phyloP scores from a whole-genome alignment of 2,329 filamentous ascomycete genomes.

The Colletotrichum ledebouriae region DNA sequence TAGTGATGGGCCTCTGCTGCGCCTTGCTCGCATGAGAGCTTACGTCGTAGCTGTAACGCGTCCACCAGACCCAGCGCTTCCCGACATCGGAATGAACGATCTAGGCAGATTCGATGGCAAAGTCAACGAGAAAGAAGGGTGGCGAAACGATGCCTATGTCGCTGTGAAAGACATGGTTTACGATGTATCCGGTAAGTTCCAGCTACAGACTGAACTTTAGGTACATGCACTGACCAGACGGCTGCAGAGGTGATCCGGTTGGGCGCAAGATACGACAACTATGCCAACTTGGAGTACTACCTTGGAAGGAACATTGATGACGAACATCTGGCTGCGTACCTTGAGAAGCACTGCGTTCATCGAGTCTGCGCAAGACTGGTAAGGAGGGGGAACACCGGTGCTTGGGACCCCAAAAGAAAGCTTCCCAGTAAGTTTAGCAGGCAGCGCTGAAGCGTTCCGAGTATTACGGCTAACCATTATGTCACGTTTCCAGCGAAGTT shows the following conservation, averaged over 20 bases:
- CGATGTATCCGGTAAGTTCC: slow-evolving; percentile 39
- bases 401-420: slow-evolving; percentile 5
- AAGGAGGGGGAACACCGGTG: no score
- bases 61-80: background rate
- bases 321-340: background rate
- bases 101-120: slow-evolving; percentile 16
- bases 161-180: slow-evolving; percentile 33
- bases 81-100: background rate
- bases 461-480: no score
- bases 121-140: background rate
- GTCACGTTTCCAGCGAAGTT: no score
- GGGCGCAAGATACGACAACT: slow-evolving; percentile 2
- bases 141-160: slow-evolving; percentile 24
- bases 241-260: slow-evolving; percentile 11
- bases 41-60: slow-evolving; percentile 19
- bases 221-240: background rate
- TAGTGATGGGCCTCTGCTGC: slow-evolving; percentile 11
- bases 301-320: slow-evolving; percentile 15
- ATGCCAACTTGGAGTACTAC: slow-evolving; percentile 5
- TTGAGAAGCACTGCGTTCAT: slow-evolving; percentile 5
- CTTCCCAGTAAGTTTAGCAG: slow-evolving; percentile 14
- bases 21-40: background rate
- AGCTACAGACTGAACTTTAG: no score
- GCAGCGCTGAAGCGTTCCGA: no score
- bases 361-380: slow-evolving; percentile 16